Conservation (phyloP, 2,329 filamentous ascomycete genomes). For the Apiospora kogelbergensis region DNA sequence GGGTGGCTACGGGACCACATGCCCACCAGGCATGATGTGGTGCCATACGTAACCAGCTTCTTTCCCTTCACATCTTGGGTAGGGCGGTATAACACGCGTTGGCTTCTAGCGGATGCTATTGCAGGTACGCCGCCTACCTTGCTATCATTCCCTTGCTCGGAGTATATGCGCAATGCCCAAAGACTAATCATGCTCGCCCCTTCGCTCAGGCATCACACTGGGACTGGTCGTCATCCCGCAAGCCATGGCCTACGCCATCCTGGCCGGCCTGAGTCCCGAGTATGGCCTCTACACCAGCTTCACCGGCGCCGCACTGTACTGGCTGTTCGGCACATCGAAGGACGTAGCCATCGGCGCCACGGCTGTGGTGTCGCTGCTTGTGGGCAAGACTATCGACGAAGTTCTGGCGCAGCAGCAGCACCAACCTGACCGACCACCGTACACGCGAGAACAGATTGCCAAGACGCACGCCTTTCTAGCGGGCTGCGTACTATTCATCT, state of each 20-base stretch:
- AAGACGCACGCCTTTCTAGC: conserved; percentile 76
- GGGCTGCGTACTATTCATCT: conserved; percentile 72
- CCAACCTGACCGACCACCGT: conserved; percentile 80
- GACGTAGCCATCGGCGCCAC: conserved; percentile 87
- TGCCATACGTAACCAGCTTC: conserved; percentile 65
- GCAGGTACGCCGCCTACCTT: conserved; percentile 58
- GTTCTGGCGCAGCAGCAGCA: conserved; percentile 90
- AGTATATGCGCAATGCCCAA: not conserved
- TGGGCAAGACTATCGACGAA: conserved; percentile 3
- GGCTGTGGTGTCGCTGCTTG: conserved; percentile 1
- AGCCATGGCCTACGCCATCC: conserved; percentile 89
- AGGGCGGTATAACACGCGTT: conserved; percentile 80
- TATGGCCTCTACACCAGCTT: conserved; percentile 95
- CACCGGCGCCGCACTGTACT: conserved; percentile 92
- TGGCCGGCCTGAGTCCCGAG: conserved; percentile 77
- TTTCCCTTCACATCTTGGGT: conserved; percentile 96
- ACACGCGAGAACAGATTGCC: conserved; percentile 65
- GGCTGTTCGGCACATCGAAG: conserved; percentile 97
- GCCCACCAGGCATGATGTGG: conserved; percentile 56
- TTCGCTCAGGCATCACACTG: conserved; percentile 47
- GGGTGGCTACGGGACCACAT: conserved; percentile 70
- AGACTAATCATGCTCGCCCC: conserved; percentile 17
- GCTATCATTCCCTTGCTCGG: not conserved
- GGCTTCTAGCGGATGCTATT: conserved; percentile 85
- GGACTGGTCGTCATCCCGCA: conserved; percentile 81